phyloP scores from a whole-genome alignment of 495 filamentous ascomycete genomes.

The Monascus purpureus region DNA sequence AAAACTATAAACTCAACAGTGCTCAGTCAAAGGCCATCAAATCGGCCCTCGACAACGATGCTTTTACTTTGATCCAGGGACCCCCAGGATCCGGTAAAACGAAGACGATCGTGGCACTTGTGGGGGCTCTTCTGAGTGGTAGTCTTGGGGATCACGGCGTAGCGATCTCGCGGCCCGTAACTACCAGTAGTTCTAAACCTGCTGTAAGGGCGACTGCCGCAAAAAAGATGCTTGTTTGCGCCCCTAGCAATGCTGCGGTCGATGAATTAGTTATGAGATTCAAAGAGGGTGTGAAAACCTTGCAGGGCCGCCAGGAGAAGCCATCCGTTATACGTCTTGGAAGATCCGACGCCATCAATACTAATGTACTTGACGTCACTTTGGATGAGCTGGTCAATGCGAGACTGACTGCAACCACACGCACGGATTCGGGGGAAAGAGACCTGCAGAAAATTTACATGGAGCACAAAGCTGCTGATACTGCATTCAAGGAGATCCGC shows the following conservation, averaged over 20 bases:
- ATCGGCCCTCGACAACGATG: conserved; percentile 86
- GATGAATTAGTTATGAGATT: conserved; percentile 92
- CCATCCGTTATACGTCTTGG: conserved; percentile 84
- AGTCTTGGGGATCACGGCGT: conserved; percentile 37
- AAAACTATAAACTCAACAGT: conserved; percentile 69
- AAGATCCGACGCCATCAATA: conserved; percentile 83
- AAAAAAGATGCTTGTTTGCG: conserved; percentile 89
- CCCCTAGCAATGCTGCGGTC: conserved; percentile 93
- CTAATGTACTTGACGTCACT: conserved; percentile 79
- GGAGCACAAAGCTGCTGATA: conserved; percentile 66
- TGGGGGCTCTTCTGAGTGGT: conserved; percentile 67
- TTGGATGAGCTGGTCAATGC: conserved; percentile 80
- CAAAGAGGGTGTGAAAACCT: conserved; percentile 73
- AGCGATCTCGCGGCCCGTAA: conserved; percentile 34
- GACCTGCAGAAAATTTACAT: conserved; percentile 67
- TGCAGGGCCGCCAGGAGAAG: conserved; percentile 53
- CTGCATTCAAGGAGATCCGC: conserved; percentile 50
- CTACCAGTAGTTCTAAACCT: conserved; percentile 7
- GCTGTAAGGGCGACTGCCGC: conserved; percentile 18
- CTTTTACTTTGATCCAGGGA: conserved; percentile 90
- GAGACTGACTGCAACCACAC: conserved; percentile 38
- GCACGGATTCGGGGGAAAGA: conserved; percentile 29
- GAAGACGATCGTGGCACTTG: conserved; percentile 93
- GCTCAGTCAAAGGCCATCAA: conserved; percentile 89
- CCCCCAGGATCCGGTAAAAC: conserved; percentile 96